phyloP scores from a whole-genome alignment of 2,329 filamentous ascomycete species.

The Elsinoe batatas region DNA sequence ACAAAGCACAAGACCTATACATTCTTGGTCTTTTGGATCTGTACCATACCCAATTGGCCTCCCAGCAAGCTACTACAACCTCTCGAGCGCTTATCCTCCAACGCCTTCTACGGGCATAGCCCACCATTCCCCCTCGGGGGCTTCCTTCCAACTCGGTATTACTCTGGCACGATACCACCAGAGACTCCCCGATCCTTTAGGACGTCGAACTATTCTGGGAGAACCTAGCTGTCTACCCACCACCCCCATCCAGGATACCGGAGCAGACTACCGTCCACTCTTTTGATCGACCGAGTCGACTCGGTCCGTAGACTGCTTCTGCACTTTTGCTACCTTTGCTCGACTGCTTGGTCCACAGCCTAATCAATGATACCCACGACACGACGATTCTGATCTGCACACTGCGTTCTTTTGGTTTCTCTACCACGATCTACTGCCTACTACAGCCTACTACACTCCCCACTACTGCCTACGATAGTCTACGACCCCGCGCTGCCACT shows the following conservation, averaged over 20 bases:
- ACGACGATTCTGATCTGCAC: conserved; percentile 3
- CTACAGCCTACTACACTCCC: neutral
- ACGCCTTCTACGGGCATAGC: neutral
- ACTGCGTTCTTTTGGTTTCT: neutral
- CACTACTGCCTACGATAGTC: neutral
- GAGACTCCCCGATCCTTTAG: neutral
- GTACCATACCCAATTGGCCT: conserved; percentile 5
- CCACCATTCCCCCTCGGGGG: conserved; percentile 8
- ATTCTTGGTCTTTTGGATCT: neutral
- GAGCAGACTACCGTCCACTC: neutral
- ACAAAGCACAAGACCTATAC: neutral
- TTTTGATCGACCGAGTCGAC: neutral
- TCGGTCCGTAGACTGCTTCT: neutral
- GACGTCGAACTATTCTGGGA: neutral
- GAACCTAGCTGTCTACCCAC: neutral
- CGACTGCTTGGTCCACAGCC: neutral
- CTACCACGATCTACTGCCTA: neutral
- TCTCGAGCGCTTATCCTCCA: neutral
- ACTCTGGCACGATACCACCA: neutral
- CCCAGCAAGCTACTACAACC: neutral
- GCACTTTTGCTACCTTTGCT: neutral
- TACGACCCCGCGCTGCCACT: neutral
- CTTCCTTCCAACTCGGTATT: conserved; percentile 1
- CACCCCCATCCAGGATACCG: neutral
- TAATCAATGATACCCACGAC: conserved; percentile 13